phyloP scores from a whole-genome alignment of 345 rosid genomes.

The Eucalyptus cladocalyx region DNA sequence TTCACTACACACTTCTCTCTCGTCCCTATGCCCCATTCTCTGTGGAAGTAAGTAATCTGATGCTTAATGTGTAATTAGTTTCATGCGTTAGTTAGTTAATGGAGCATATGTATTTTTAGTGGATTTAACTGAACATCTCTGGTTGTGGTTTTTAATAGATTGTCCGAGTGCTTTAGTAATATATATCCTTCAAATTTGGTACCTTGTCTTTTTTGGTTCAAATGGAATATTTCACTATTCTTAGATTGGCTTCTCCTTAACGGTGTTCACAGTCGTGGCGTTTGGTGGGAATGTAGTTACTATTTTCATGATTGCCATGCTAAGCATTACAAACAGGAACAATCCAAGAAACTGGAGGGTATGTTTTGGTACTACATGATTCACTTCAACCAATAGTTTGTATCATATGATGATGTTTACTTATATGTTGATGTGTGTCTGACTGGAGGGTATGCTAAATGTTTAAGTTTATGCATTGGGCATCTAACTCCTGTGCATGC shows the following conservation, averaged over 20 bases:
- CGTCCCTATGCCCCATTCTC: background rate
- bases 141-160: background rate
- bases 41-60: too few species aligned
- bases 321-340: background rate
- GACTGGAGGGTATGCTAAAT: fast-evolving
- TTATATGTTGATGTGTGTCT: background rate
- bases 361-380: background rate
- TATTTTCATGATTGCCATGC: too few species aligned
- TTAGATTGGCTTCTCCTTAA: background rate
- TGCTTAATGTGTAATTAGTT: too few species aligned
- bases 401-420: background rate
- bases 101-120: too few species aligned
- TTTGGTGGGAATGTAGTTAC: background rate
- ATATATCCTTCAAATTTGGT: slow-evolving; percentile 30
- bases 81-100: too few species aligned
- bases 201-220: background rate
- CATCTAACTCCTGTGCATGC: background rate
- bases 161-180: background rate
- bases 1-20: background rate
- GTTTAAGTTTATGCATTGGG: background rate
- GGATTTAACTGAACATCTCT: too few species aligned
- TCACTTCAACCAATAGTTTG: background rate
- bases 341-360: slow-evolving; percentile 21
- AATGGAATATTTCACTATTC: background rate
- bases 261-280: slow-evolving; percentile 32